Conservation (phyloP, 768 basidiomycete species). For the Obba rivulosa region DNA sequence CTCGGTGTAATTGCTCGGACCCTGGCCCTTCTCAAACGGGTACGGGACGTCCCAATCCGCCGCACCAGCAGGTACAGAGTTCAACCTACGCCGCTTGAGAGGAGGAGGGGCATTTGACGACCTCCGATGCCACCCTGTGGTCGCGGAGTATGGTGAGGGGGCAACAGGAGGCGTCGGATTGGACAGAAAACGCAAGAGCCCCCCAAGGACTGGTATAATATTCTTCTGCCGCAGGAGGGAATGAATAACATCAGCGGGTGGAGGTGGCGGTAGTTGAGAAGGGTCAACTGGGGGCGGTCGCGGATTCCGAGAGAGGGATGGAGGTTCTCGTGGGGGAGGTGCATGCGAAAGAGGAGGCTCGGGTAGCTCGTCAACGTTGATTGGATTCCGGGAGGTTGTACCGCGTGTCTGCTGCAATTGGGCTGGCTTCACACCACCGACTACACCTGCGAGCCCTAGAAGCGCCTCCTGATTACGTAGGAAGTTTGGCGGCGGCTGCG, state of each 20-base stretch:
- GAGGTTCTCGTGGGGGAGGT: constrained; percentile 22
- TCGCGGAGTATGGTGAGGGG: background rate
- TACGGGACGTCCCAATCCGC: constrained; percentile 81
- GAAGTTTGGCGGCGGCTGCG: constrained; percentile 60
- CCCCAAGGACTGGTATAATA: constrained; percentile 59
- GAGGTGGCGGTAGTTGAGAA: constrained; percentile 40
- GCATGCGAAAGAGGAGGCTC: background rate
- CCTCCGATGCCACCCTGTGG: constrained; percentile 6
- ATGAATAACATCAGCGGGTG: constrained; percentile 53
- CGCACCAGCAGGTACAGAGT: constrained; percentile 72
- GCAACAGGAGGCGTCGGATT: constrained; percentile 22
- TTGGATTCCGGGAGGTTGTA: constrained; percentile 55
- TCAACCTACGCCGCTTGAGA: constrained; percentile 58
- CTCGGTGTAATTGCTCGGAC: constrained; percentile 55
- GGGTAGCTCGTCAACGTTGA: constrained; percentile 56
- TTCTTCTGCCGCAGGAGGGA: constrained; percentile 60
- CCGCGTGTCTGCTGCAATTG: constrained; percentile 43
- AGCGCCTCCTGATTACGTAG: constrained; percentile 69
- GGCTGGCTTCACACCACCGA: constrained; percentile 59
- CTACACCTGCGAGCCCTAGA: constrained; percentile 66
- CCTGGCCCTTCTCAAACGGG: constrained; percentile 69
- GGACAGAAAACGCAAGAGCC: constrained; percentile 52
- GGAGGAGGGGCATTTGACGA: constrained; percentile 21
- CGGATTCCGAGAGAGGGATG: constrained; percentile 19
- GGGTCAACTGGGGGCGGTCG: constrained; percentile 32